Percentiles rank a stretch among this genome's conserved stretches.
These are phyloP conservation scores for Glaciozyma antarctica DNA, from an alignment of 768 basidiomycete species.

Conservation along the genomic window DNA sequence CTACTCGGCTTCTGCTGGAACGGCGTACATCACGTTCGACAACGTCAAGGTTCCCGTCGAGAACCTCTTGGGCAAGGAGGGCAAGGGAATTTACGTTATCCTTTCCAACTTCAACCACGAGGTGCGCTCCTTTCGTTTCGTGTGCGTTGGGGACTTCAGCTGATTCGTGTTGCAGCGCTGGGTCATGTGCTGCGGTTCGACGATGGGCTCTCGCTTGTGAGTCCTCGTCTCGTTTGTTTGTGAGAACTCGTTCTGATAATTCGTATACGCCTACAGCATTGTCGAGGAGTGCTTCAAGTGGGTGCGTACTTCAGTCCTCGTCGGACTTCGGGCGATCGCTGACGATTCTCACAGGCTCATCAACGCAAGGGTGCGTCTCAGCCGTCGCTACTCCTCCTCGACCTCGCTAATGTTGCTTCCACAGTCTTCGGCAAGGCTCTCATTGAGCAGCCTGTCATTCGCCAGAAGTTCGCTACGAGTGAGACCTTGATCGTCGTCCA, in stretches of 20 bases:
- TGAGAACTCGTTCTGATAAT: not conserved
- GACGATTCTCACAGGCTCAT: constrained; percentile 4
- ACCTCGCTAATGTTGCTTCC: constrained; percentile 5
- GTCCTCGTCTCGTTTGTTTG: not conserved
- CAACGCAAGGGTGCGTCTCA: constrained; percentile 31
- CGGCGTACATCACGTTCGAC: constrained; percentile 35
- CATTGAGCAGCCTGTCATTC: constrained; percentile 28
- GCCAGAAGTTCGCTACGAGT: constrained; percentile 30
- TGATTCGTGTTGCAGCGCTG: constrained; percentile 9
- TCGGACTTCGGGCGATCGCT: constrained; percentile 46
- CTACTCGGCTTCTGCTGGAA: constrained; percentile 32
- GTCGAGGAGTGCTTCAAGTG: constrained; percentile 30
- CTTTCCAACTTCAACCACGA: constrained; percentile 35
- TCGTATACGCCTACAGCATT: not conserved
- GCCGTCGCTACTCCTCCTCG: constrained; percentile 25
- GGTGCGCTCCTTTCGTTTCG: not conserved
- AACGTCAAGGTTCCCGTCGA: constrained; percentile 35
- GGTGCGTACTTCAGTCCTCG: not conserved
- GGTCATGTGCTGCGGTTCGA: constrained; percentile 31
- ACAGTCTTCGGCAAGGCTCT: constrained; percentile 29
- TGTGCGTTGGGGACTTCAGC: not conserved
- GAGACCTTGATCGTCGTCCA: constrained; percentile 38
- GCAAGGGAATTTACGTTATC: constrained; percentile 30
- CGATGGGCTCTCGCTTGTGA: constrained; percentile 19
- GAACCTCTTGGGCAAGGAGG: constrained; percentile 37